Base-by-base conservation (phyloP, 116 monocot genomes). In the Posidonia oceanica region DNA sequence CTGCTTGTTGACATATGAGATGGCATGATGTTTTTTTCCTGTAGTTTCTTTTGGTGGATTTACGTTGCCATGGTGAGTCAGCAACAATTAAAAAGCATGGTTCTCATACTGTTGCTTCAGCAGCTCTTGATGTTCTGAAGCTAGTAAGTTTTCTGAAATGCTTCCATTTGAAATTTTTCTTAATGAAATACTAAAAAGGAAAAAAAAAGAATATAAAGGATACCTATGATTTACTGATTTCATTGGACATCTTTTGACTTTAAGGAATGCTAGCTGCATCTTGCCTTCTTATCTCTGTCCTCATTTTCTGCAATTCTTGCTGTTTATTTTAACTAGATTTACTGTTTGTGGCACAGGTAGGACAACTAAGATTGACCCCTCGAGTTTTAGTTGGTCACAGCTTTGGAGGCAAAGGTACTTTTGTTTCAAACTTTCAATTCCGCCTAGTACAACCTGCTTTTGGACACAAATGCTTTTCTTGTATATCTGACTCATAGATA, bases 11-110 rank as follows among this genome's bases (percentile, higher is more conserved):
- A 42, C 13, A 39, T 64, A 15, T 39, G 10, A 64, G 37, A 64
- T 18, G 38, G 7, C 18, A 20, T 51, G 20, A 2, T 42, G 21
- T 52, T 51, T 23, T 20, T 60, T 73, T 29, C 29, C 29, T 83
- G 68, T 85, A 96, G 96, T 96, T 96, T 71, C 96, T 96, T 61
- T 80, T 89, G 67, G 96, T 96, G 61, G 96, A 96, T 85, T 82
- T 96, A 72, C 84, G 87, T 58, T 91, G 91, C 63, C 96, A 96
- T 79, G 96, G 91, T 71, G 96, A 96, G 71, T 91, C 96, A 64
- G 79, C 96, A 76, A 69, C 72, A 74, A 73, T 91, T 29, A 89
- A 80, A 58, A 96, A 82, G 41, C 69, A 40, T 63, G 89, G 80
- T 41, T 83, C 96, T 44, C 88, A 96, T 79, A 82, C 87, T 75